A percentile compares a stretch with the other conserved stretches of the same genome.
Conservation (phyloP, 1,284 basidiomycete species). For the Phellinidium pouzarii region DNA sequence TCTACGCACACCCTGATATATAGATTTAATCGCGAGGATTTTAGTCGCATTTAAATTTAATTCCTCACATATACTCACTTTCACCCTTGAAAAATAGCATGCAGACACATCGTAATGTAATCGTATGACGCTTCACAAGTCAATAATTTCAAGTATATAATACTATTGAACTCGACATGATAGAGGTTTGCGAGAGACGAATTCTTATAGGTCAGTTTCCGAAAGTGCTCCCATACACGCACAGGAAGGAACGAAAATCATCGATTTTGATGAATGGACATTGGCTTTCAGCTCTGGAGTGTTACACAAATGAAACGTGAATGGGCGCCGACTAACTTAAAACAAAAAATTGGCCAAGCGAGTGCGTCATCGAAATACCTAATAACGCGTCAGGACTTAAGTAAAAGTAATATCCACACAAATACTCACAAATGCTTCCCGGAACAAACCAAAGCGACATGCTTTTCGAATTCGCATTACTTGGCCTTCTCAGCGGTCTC, state of each 20-base stretch:
- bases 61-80: neutral
- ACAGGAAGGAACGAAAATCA: no score
- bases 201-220: no score
- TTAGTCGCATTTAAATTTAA: neutral
- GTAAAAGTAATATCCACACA: no score
- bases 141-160: neutral
- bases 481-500: conserved; percentile 21
- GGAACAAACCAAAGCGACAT: neutral
- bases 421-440: neutral
- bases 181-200: neutral
- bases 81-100: neutral
- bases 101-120: neutral
- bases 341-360: no score
- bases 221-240: no score
- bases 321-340: no score
- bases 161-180: neutral
- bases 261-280: no score
- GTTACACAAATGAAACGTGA: no score
- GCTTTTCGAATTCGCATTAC: neutral
- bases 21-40: conserved; percentile 1
- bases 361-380: no score
- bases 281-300: no score
- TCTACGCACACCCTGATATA: neutral
- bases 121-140: neutral
- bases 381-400: no score